A percentile compares a stretch with the other conserved stretches of the same genome.
These are phyloP conservation scores for Neurospora intermedia DNA, from an alignment of 495 filamentous ascomycete species.

Conservation along the genomic window DNA sequence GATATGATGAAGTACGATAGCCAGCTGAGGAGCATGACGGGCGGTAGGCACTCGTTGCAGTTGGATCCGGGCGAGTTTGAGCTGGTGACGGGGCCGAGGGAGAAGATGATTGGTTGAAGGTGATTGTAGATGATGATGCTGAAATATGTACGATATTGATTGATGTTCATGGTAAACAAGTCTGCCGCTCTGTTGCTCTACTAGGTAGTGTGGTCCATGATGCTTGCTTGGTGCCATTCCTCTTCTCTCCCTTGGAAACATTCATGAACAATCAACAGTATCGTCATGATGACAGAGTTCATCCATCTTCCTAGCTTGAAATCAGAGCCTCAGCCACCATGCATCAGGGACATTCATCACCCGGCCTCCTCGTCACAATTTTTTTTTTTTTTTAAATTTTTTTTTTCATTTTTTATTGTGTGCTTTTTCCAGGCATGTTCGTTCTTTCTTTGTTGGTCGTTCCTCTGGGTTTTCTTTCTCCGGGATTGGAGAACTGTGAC, in stretches of 20 bases:
- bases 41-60: constrained; percentile 81
- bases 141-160: not conserved
- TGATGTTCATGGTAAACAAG: not conserved
- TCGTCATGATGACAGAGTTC: not conserved
- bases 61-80: constrained; percentile 90
- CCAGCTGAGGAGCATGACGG: constrained; percentile 78
- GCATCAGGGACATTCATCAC: not conserved
- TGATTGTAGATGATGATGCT: not conserved
- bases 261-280: not conserved
- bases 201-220: too few species aligned
- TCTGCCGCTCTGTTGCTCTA: not conserved
- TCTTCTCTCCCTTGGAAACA: not conserved
- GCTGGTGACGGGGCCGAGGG: constrained; percentile 54
- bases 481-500: too few species aligned
- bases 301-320: not conserved
- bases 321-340: not conserved
- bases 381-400: too few species aligned
- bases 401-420: too few species aligned
- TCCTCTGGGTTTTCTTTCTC: too few species aligned
- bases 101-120: constrained; percentile 22
- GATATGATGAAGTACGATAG: constrained; percentile 97
- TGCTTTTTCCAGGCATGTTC: too few species aligned
- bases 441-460: too few species aligned
- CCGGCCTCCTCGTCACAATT: too few species aligned
- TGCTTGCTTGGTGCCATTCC: not conserved